Conservation (phyloP, 345 rosid species). For the Hypericum perforatum region DNA sequence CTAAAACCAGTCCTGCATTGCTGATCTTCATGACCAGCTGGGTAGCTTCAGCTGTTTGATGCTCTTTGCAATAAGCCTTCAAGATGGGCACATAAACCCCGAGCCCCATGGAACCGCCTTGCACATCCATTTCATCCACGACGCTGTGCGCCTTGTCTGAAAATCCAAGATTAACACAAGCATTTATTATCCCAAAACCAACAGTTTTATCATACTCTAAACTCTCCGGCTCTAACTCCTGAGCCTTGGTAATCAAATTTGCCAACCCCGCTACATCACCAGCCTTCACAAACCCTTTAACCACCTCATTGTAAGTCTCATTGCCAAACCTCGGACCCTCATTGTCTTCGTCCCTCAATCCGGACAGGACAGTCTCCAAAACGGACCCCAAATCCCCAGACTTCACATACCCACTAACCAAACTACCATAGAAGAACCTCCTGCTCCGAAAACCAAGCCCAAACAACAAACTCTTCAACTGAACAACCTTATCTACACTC, state of each 20-base stretch:
- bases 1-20: constrained; percentile 60
- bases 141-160: constrained; percentile 78
- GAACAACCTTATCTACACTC: constrained; percentile 44
- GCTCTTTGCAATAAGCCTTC: constrained; percentile 73
- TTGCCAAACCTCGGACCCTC: constrained; percentile 29
- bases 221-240: constrained; percentile 43
- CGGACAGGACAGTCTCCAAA: constrained; percentile 28
- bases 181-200: constrained; percentile 66
- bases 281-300: constrained; percentile 53
- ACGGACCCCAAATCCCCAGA: constrained; percentile 49
- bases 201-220: constrained; percentile 33
- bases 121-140: constrained; percentile 70
- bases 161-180: constrained; percentile 62
- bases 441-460: constrained; percentile 47
- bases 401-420: constrained; percentile 69
- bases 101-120: constrained; percentile 53
- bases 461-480: constrained; percentile 49
- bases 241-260: constrained; percentile 59
- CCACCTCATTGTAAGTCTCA: constrained; percentile 52
- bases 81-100: constrained; percentile 80
- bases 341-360: constrained; percentile 30
- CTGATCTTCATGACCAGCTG: constrained; percentile 75
- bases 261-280: constrained; percentile 58
- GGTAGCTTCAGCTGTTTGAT: constrained; percentile 82
- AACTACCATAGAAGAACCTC: constrained; percentile 30